Evolutionary conservation across 2,329 filamentous ascomycete genomes (phyloP).

Genomic region (Davidsoniella neocaledoniae): DNA sequence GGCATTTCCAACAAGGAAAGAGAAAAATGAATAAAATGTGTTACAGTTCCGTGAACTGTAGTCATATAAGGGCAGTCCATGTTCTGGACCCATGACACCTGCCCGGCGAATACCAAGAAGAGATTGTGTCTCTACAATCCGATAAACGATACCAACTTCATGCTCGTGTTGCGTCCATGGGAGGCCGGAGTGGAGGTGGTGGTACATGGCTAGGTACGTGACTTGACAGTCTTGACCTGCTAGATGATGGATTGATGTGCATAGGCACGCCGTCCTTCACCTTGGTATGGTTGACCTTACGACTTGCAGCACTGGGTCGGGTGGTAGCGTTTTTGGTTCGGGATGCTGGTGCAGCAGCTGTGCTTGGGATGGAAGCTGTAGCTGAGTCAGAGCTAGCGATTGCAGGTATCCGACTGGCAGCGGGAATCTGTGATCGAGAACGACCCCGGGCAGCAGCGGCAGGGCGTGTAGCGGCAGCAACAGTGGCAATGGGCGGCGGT

Average conservation of each 20-base stretch:
- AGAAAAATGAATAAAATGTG: conserved; percentile 3
- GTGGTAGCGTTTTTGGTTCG: neutral
- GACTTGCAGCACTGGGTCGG: neutral
- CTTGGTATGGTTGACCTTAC: conserved; percentile 7
- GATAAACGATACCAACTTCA: neutral
- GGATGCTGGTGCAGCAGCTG: neutral
- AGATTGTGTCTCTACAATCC: no score
- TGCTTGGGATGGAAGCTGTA: neutral
- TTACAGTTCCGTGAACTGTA: no score
- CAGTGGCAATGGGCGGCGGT: neutral
- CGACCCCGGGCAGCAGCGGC: neutral
- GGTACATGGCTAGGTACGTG: conserved; percentile 5
- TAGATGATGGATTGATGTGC: neutral
- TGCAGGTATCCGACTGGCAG: neutral
- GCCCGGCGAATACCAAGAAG: neutral
- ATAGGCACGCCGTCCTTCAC: conserved; percentile 1
- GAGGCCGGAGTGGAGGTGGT: conserved; percentile 7
- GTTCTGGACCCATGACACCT: conserved; percentile 1
- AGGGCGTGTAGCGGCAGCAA: neutral
- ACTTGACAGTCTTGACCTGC: conserved; percentile 1
- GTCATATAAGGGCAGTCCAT: conserved; percentile 1
- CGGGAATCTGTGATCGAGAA: neutral
- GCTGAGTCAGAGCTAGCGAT: neutral
- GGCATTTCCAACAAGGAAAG: neutral
- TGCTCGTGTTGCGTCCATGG: conserved; percentile 9